Conservation (phyloP, 2,329 filamentous ascomycete species). For the Rachicladosporium sp. region DNA sequence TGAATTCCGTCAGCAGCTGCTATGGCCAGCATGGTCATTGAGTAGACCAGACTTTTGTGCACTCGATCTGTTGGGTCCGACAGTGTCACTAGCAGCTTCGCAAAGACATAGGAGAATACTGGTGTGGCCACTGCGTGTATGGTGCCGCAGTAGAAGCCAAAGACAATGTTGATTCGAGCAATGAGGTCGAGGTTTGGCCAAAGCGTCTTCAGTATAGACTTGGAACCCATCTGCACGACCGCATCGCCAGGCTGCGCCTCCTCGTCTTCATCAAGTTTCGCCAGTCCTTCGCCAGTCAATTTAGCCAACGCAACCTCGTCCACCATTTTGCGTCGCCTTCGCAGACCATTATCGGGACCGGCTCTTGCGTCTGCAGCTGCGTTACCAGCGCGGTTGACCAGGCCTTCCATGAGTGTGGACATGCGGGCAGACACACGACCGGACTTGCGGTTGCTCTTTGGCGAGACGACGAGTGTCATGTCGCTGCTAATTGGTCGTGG, state of each 20-base stretch:
- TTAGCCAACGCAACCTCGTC: not conserved
- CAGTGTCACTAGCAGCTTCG: conserved; percentile 59
- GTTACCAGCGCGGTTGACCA: conserved; percentile 11
- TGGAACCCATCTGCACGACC: conserved; percentile 23
- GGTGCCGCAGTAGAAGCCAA: conserved; percentile 50
- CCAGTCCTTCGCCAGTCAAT: not conserved
- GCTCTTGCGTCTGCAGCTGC: conserved; percentile 8
- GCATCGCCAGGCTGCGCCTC: not conserved
- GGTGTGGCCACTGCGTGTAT: conserved; percentile 57
- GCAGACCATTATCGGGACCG: not conserved
- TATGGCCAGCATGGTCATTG: conserved; percentile 55
- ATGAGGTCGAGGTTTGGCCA: conserved; percentile 49
- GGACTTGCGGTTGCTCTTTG: not conserved
- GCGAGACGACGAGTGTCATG: conserved; percentile 1
- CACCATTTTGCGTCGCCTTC: conserved; percentile 4
- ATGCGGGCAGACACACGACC: not conserved
- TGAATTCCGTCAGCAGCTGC: conserved; percentile 54
- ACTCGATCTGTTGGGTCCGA: conserved; percentile 42
- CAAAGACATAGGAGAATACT: conserved; percentile 63
- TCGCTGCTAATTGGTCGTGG: not conserved
- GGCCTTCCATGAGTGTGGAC: conserved; percentile 9
- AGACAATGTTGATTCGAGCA: conserved; percentile 43
- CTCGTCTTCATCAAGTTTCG: conserved; percentile 1
- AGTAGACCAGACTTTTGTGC: conserved; percentile 49
- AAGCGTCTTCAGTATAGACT: conserved; percentile 53